Evolutionary conservation across 805 yeast species (phyloP).

Genomic region (Metschnikowia similis): DNA sequence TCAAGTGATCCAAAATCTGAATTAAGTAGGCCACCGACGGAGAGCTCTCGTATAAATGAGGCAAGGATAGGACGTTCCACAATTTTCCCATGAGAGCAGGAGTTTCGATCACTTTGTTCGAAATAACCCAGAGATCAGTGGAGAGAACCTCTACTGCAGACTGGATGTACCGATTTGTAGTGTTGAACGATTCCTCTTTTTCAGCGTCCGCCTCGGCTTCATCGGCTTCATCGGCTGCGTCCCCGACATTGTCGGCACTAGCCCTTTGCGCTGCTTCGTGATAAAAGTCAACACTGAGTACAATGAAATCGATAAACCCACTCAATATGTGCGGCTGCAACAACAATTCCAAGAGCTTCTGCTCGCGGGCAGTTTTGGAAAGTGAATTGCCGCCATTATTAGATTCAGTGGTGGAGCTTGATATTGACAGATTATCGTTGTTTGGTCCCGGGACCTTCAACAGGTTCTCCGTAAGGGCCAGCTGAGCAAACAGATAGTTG

Average conservation of each 20-base stretch:
- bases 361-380: conserved; percentile 34
- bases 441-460: conserved; percentile 8
- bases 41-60: conserved; percentile 31
- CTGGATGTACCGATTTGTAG: conserved; percentile 32
- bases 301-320: conserved; percentile 64
- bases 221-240: neutral
- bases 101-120: conserved; percentile 40
- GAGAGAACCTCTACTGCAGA: conserved; percentile 38
- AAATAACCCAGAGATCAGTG: conserved; percentile 39
- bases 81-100: conserved; percentile 37
- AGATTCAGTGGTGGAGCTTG: conserved; percentile 31
- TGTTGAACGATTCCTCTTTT: neutral
- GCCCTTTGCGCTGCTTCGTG: conserved; percentile 25
- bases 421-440: conserved; percentile 29
- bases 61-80: conserved; percentile 36
- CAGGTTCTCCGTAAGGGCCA: conserved; percentile 14
- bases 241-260: conserved; percentile 11
- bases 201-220: neutral
- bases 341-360: conserved; percentile 69
- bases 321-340: conserved; percentile 72
- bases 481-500: conserved; percentile 25
- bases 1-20: conserved; percentile 81
- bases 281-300: conserved; percentile 46
- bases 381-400: conserved; percentile 15
- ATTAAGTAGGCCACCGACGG: conserved; percentile 38